Percentiles rank a stretch among this genome's conserved stretches.
These are phyloP conservation scores for Pisolithus marmoratus DNA, from an alignment of 768 basidiomycete species.

Conservation along the genomic window DNA sequence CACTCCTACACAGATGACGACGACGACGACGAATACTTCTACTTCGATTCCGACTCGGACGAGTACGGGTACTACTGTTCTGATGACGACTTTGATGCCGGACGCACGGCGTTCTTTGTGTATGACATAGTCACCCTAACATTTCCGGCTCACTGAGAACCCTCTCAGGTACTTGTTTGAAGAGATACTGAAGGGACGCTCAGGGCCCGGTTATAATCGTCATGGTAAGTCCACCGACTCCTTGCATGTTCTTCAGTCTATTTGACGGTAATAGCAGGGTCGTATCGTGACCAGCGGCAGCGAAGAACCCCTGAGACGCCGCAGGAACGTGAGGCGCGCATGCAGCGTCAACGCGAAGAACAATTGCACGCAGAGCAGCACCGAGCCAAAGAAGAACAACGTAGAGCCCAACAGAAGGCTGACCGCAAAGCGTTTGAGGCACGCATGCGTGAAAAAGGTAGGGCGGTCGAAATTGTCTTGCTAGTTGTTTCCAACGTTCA, in stretches of 20 bases:
- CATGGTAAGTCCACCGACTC: conserved; percentile 21
- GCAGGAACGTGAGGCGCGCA: conserved; percentile 48
- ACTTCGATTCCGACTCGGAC: conserved; percentile 22
- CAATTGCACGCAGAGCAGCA: conserved; percentile 51
- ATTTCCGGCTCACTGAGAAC: conserved; percentile 3
- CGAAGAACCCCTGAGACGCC: conserved; percentile 35
- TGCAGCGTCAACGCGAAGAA: conserved; percentile 46
- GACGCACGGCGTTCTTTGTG: conserved; percentile 42
- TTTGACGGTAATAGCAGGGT: conserved; percentile 11
- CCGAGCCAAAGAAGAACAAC: conserved; percentile 6
- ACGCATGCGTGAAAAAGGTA: conserved; percentile 49
- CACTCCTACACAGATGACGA: conserved; percentile 32
- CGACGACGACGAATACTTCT: conserved; percentile 23
- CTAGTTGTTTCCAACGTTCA: conserved; percentile 8
- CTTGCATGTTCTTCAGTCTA: conserved; percentile 1
- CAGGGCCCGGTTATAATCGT: conserved; percentile 20
- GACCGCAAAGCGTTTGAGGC: conserved; percentile 41
- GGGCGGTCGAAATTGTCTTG: conserved; percentile 6
- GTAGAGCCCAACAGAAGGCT: conserved; percentile 41
- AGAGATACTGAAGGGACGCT: conserved; percentile 36
- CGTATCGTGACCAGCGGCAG: conserved; percentile 16
- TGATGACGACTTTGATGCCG: conserved; percentile 29
- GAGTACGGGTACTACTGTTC: conserved; percentile 26
- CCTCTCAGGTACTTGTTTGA: conserved; percentile 43
- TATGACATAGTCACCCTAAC: conserved; percentile 18